A percentile compares a stretch with the other conserved stretches of the same genome.
These are phyloP conservation scores for Penicillium palitans DNA, from an alignment of 2,329 filamentous ascomycete species.

Conservation along the genomic window DNA sequence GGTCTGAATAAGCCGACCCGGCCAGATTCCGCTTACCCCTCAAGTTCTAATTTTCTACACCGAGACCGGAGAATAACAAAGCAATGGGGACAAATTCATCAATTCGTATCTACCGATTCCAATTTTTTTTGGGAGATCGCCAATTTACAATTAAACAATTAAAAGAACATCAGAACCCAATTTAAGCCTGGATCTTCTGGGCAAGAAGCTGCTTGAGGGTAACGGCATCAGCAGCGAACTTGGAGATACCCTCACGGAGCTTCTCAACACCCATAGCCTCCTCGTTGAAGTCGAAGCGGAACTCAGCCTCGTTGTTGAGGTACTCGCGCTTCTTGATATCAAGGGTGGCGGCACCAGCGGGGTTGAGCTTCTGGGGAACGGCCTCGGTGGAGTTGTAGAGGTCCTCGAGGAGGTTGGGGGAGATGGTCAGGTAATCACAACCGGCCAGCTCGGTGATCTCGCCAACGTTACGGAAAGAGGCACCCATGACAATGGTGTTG, in stretches of 20 bases:
- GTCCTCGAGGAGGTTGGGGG: constrained; percentile 92
- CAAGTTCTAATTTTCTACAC: constrained; percentile 2
- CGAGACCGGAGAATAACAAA: constrained; percentile 4
- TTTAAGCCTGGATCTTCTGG: constrained; percentile 69
- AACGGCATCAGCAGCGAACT: constrained; percentile 93
- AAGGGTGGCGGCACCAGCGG: constrained; percentile 63
- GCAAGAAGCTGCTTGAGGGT: constrained; percentile 91
- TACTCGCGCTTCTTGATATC: constrained; percentile 86
- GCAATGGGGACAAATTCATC: constrained; percentile 22
- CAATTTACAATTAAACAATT: constrained; percentile 27
- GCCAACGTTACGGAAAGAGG: constrained; percentile 92
- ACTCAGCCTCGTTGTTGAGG: constrained; percentile 81
- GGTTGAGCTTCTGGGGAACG: constrained; percentile 91
- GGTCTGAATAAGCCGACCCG: constrained; percentile 26
- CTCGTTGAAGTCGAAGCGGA: constrained; percentile 99
- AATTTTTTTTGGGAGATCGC: constrained; percentile 26
- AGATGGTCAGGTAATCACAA: constrained; percentile 98
- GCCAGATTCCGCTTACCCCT: constrained; percentile 17
- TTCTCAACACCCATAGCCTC: constrained; percentile 99
- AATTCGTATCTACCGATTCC: constrained; percentile 33
- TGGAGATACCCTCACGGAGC: constrained; percentile 98
- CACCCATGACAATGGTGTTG: constrained; percentile 99
- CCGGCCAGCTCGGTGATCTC: constrained; percentile 98
- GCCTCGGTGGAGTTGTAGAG: constrained; percentile 78
- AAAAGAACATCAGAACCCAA: constrained; percentile 8